phyloP scores from a whole-genome alignment of 257 asterid genomes.

The Pogostemon cablin region DNA sequence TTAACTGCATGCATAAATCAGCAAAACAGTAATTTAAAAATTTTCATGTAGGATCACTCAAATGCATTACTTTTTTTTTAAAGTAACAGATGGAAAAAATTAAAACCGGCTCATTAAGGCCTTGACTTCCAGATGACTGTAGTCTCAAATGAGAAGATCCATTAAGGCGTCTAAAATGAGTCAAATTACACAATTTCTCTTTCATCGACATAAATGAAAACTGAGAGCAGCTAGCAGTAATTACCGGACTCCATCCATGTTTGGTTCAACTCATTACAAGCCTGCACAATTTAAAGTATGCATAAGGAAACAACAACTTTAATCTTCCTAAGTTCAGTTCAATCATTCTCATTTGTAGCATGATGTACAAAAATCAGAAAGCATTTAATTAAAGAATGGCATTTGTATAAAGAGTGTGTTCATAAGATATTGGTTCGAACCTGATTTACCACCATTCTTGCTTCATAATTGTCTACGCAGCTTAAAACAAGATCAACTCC shows the following conservation, averaged over 20 bases:
- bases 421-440: slow-evolving; percentile 44
- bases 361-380: slow-evolving; percentile 21
- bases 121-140: slow-evolving; percentile 6
- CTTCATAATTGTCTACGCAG: slow-evolving; percentile 99
- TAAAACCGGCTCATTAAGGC: neutral
- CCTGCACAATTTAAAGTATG: slow-evolving; percentile 54
- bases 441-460: slow-evolving; percentile 99
- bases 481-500: slow-evolving; percentile 96
- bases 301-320: slow-evolving; percentile 1
- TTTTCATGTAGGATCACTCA: slow-evolving; percentile 17
- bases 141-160: slow-evolving; percentile 9
- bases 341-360: slow-evolving; percentile 1
- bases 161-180: slow-evolving; percentile 2
- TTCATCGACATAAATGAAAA: neutral
- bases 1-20: slow-evolving; percentile 28
- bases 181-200: slow-evolving; percentile 10
- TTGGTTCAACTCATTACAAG: slow-evolving; percentile 91
- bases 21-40: slow-evolving; percentile 16
- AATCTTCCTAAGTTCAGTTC: slow-evolving; percentile 24
- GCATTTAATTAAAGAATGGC: slow-evolving; percentile 21
- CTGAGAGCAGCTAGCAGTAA: slow-evolving; percentile 26
- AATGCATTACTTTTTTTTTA: slow-evolving; percentile 1
- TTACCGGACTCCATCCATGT: slow-evolving; percentile 99
- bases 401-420: neutral
- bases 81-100: slow-evolving; percentile 9